Conservation (phyloP, 257 asterid species). For the Orobanche coerulescens region DNA sequence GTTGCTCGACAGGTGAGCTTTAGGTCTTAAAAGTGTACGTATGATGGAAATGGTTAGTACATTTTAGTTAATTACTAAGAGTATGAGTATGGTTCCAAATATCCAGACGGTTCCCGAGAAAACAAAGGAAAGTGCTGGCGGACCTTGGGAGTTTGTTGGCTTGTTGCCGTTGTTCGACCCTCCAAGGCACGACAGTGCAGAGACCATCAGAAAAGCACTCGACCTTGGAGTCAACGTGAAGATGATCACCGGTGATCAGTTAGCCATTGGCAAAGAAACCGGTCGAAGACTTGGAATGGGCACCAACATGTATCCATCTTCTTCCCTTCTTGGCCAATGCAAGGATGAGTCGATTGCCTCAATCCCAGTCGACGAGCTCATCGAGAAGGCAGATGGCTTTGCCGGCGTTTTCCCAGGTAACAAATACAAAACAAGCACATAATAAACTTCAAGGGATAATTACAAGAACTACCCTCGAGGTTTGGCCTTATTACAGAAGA, state of each 20-base stretch:
- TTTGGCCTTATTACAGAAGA: too few species aligned
- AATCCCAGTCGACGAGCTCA: constrained; percentile 76
- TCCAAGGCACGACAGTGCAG: constrained; percentile 94
- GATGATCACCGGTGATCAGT: constrained; percentile 94
- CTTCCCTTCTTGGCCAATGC: constrained; percentile 72
- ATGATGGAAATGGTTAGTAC: too few species aligned
- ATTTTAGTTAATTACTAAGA: too few species aligned
- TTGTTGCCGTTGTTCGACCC: constrained; percentile 86
- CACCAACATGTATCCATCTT: constrained; percentile 95
- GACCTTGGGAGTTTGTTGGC: constrained; percentile 75
- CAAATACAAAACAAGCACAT: too few species aligned
- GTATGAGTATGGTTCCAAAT: too few species aligned
- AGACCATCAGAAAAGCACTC: constrained; percentile 73
- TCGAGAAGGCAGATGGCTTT: constrained; percentile 89
- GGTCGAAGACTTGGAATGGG: constrained; percentile 95
- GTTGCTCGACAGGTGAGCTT: constrained; percentile 59
- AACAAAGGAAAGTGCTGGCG: constrained; percentile 56
- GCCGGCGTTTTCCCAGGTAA: constrained; percentile 97
- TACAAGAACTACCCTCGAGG: too few species aligned
- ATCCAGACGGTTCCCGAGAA: constrained; percentile 66
- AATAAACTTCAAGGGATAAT: too few species aligned
- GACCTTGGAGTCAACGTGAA: constrained; percentile 83
- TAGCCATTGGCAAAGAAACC: constrained; percentile 86
- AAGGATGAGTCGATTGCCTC: constrained; percentile 63
- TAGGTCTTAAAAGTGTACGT: background rate